A percentile compares a stretch with the other conserved stretches of the same genome.
These are phyloP conservation scores for Sclerotinia nivalis DNA, from an alignment of 2,329 filamentous ascomycete species.

Conservation along the genomic window DNA sequence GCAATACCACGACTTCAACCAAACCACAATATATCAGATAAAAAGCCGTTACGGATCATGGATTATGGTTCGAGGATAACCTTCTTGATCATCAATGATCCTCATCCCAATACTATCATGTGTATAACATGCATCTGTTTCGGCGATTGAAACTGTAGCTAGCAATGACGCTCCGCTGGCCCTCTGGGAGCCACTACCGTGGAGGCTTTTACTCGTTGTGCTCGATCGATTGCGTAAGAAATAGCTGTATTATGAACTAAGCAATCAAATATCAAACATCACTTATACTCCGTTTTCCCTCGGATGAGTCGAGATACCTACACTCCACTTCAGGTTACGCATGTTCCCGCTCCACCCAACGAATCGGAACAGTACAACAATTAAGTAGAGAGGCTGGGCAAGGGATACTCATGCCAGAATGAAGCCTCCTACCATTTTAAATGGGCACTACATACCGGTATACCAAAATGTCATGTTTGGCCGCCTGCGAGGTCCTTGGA, in stretches of 20 bases:
- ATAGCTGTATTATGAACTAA: neutral
- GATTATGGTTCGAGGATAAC: too few relatives aligned
- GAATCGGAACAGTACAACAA: neutral
- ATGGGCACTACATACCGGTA: neutral
- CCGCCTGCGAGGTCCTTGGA: neutral
- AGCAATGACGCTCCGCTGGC: conserved; percentile 7
- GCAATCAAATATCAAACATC: neutral
- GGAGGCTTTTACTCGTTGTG: neutral
- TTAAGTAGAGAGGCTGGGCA: conserved; percentile 14
- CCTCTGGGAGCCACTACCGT: neutral
- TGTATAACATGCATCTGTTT: neutral
- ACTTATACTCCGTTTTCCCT: neutral
- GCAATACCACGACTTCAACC: too few relatives aligned
- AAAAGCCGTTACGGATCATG: too few relatives aligned
- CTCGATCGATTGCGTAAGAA: neutral
- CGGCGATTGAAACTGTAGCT: neutral
- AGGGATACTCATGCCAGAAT: neutral
- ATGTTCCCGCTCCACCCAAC: neutral
- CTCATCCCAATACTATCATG: neutral
- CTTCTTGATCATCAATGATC: neutral
- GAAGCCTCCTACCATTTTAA: neutral
- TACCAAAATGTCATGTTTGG: neutral
- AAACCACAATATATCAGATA: too few relatives aligned
- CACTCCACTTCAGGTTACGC: neutral
- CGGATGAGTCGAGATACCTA: neutral